Conservation (phyloP, 2,329 filamentous ascomycete species). For the Arthrinium puccinioides region DNA sequence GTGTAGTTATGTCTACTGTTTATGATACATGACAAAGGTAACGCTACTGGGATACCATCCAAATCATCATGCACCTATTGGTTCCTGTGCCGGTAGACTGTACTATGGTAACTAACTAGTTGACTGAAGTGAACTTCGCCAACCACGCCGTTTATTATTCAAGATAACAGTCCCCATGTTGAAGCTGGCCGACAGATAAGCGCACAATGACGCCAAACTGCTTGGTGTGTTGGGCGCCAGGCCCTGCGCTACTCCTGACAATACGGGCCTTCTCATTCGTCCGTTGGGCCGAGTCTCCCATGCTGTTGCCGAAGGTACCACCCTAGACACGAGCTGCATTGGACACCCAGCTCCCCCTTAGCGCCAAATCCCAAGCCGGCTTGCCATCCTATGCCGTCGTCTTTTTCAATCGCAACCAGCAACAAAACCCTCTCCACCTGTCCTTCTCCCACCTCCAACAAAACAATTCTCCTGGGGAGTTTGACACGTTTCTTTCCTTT, state of each 20-base stretch:
- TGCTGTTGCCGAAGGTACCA: constrained; percentile 5
- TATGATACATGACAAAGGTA: neutral
- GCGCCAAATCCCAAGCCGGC: constrained; percentile 8
- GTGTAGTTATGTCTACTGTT: neutral
- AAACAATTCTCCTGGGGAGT: constrained; percentile 11
- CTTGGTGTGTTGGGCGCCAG: no score
- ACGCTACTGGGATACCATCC: neutral
- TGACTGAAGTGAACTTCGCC: no score
- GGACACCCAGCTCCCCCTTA: constrained; percentile 3
- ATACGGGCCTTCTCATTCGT: constrained; percentile 19
- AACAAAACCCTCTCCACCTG: constrained; percentile 28
- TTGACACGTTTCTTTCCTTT: constrained; percentile 12
- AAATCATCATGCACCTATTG: neutral
- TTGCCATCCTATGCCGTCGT: constrained; percentile 10
- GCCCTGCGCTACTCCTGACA: no score
- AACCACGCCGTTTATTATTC: no score
- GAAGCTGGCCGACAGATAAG: neutral
- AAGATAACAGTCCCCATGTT: no score
- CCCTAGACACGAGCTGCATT: constrained; percentile 3
- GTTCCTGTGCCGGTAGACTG: neutral
- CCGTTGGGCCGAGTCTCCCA: constrained; percentile 17
- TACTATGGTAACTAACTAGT: neutral
- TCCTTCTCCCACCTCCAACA: constrained; percentile 18
- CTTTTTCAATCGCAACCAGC: constrained; percentile 19
- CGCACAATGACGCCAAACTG: constrained; percentile 1